A percentile compares a stretch with the other conserved stretches of the same genome.
Evolutionary conservation across 1,139 yeast species (phyloP).

Genomic region (Tardiomyces blankii): DNA sequence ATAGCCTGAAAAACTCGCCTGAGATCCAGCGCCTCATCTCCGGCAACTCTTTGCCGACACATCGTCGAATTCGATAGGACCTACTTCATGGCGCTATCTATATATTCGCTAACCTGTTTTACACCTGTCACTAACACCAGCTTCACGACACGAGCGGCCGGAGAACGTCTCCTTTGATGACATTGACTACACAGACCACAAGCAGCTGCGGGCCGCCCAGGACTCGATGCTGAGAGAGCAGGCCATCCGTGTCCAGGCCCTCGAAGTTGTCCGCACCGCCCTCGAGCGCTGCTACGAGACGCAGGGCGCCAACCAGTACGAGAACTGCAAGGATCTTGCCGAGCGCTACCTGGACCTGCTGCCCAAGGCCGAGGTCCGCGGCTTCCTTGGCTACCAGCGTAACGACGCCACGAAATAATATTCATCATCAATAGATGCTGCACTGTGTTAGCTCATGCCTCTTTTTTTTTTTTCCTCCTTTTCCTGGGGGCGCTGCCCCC

Average conservation of each 20-base stretch:
- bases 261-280: slow-evolving; percentile 62
- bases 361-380: slow-evolving; percentile 55
- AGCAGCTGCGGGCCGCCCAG: slow-evolving; percentile 61
- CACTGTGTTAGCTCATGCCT: background rate
- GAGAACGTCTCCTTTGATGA: slow-evolving; percentile 77
- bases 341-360: slow-evolving; percentile 69
- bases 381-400: slow-evolving; percentile 74
- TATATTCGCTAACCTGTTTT: too few relatives aligned
- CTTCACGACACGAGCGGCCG: slow-evolving; percentile 42
- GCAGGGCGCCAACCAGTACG: slow-evolving; percentile 65
- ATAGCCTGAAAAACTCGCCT: too few relatives aligned
- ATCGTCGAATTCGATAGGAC: too few relatives aligned
- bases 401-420: slow-evolving; percentile 65
- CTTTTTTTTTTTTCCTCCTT: slow-evolving; percentile 1
- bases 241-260: slow-evolving; percentile 60
- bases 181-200: slow-evolving; percentile 59
- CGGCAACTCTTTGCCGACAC: too few relatives aligned
- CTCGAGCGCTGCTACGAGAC: slow-evolving; percentile 51
- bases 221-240: slow-evolving; percentile 71
- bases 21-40: too few relatives aligned
- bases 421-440: background rate
- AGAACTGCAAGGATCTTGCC: slow-evolving; percentile 68
- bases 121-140: background rate
- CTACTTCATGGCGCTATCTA: too few relatives aligned
- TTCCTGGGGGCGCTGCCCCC: slow-evolving; percentile 3